Evolutionary conservation across 495 filamentous ascomycete species (phyloP), one percentile per base, ranked within the genome.

Genomic region (Echria macrotheca): DNA sequence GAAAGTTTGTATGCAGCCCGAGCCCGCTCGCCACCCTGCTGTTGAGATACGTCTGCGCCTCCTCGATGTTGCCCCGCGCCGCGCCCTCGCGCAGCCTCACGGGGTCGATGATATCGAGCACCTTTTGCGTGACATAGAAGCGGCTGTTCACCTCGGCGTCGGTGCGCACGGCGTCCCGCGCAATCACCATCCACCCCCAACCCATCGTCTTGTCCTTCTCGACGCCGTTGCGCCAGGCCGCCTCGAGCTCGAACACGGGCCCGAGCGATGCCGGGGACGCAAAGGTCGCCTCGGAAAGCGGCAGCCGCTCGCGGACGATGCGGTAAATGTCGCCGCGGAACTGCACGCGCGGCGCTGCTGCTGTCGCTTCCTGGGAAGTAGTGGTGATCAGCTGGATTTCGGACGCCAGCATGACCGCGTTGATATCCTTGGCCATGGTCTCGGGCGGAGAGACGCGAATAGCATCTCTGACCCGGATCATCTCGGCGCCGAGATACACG

Each of bases 401-500:
- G 19, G 52, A 39, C 7, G 72, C 43, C 8, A 61, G 61, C 66
- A 74, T 69, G 44, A 67, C 61, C n/a, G 56, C 52, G 18, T 18
- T 35, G 14, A 24, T 14, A n/a, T 17, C 19, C 19, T 9, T 18
- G 29, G 11, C 19, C n/a, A 14, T 32, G n/a, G 14, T 18, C 9
- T 17, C 25, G 1, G 42, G 42, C 42, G 26, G 11, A 0, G 31
- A 50, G 12, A 72, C 64, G 29, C 71, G 64, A 18, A 73, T 55
- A 0, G 68, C 61, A 44, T 74, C 71, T 22, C 54, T 51, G 19
- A 68, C 22, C 9, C 56, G 50, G 24, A 74, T 53, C 63, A 72
- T 70, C 55, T 74, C 71, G 26, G 68, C 67, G 32, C 71, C 71
- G 31, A 73, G 55, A 44, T 73, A 74, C 25, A 74, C 50, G 18